Base-by-base conservation (phyloP, 805 yeast genomes). In the Wickerhamomyces canadensis region DNA sequence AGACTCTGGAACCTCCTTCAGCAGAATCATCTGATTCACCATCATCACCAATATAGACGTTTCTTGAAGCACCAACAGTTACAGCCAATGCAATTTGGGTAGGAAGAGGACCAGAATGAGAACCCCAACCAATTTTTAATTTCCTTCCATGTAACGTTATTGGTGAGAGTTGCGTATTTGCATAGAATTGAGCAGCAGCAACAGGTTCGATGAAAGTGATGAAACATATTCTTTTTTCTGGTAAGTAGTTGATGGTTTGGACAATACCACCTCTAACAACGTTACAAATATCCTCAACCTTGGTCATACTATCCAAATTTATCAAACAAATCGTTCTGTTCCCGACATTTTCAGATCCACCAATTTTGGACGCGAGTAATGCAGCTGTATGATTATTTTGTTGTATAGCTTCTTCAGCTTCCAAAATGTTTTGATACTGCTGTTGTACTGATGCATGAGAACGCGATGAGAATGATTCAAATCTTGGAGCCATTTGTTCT, bases 331-430 rank as follows among this genome's bases (percentile, higher is more conserved):
- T 73, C 1, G 89, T 78, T 54, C 94, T 65, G 53, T 83, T 84
- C 1, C 74, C 77, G 26, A 85, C 70, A 57, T 91, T 89, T 35
- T 77, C 76, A 21, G 84, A 80, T 8, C 96, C 96, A 7, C 95
- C 96, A 3, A 93, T 89, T 36, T 84, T 76, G 1, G 91, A 79
- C 1, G 95, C 95, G 45, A 88, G 84, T 28, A 89, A 85, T 15
- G 94, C 89, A 4, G 96, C 96, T 1, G 95, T 94, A 27, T 91
- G 88, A 11, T 91, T 77, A 62, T 87, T 95, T 60, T 85, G 91
- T 18, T 87, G 84, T 36, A 87, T 69, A 6, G 86, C 83, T 35
- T 40, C 42, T 21, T 40, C 28, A 13, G 32, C 27, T n/a, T 38
- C 38, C 29, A 37, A 33, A 9, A 27, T 26, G 9, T 27, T 22